Conservation (phyloP, 2,329 filamentous ascomycete genomes). For the Aspergillus fumigatus region DNA sequence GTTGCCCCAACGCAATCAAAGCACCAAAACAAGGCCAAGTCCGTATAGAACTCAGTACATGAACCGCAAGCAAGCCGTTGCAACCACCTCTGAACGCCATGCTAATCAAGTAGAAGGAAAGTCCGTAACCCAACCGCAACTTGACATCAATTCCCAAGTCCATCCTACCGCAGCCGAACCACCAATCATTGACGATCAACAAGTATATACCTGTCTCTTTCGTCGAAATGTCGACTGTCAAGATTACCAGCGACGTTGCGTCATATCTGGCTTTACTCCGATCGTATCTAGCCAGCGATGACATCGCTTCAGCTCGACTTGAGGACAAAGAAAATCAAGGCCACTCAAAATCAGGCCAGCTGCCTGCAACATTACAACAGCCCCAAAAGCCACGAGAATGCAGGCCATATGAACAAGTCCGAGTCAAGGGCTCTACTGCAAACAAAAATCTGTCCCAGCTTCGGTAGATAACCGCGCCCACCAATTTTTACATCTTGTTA, state of each 20-base stretch:
- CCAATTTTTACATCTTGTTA: background rate
- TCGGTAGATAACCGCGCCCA: background rate
- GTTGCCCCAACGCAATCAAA: background rate
- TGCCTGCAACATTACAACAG: background rate
- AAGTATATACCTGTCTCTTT: constrained; percentile 1
- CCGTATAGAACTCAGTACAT: constrained; percentile 6
- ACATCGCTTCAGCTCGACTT: background rate
- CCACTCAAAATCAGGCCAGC: background rate
- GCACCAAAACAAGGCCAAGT: background rate
- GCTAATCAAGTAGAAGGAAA: constrained; percentile 15
- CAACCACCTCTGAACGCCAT: constrained; percentile 10
- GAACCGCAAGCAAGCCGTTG: background rate
- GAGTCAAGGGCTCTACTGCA: background rate
- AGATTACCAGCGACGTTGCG: constrained; percentile 28
- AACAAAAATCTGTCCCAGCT: background rate
- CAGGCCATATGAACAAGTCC: background rate
- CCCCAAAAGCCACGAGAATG: background rate
- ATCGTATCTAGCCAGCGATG: constrained; percentile 18
- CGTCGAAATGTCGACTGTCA: constrained; percentile 24
- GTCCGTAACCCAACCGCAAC: constrained; percentile 12
- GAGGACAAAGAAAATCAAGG: constrained; percentile 2
- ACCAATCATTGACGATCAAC: background rate
- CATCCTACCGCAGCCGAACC: background rate
- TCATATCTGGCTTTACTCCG: constrained; percentile 28
- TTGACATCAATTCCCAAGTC: background rate